Evolutionary conservation across 306 rosid genomes (phyloP), one percentile per base, ranked within the genome.

Genomic region (Prinsepia uniflora): DNA sequence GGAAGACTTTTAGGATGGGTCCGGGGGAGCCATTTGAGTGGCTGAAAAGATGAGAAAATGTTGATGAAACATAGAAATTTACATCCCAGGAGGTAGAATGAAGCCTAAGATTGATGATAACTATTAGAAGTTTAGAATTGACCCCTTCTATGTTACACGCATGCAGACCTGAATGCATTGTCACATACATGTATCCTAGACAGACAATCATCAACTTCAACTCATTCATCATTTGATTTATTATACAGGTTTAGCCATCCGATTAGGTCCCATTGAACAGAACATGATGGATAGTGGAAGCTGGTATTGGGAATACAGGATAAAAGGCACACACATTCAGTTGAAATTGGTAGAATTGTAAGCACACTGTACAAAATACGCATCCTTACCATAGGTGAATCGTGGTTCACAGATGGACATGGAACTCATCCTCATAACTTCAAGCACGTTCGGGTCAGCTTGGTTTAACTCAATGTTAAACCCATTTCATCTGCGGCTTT

Each of bases 281-380:
- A 76, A 71, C 63, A 78, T 68, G 88, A 82, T 77, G 87, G 92
- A 87, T 34, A 80, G 77, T 71, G 97, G 97, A 83, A 94, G 91
- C 82, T 94, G 98, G 98, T 81, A 40, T 72, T 89, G 97, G 98
- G 72, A 86, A 72, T 94, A 91, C 89, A 83, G 79, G 83, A 74
- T 80, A 74, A 77, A 79, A 63, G 96, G 85, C 66, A 66, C 85
- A 39, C 88, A 86, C 83, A 82, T 94, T 81, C 79, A 78, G 42
- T 84, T 91, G 73, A 87, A 87, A 75, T 72, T 89, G 50, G 83
- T 78, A 68, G 91, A 90, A 80, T 67, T 76, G 36, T 86, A 89
- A 76, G 66, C 36, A 43, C 40, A 53, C 74, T 60, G 18, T 24
- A 10, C 34, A 47, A 43, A 78, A 63, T 60, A 36, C 22, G 34